Evolutionary conservation across 2,329 filamentous ascomycete genomes (phyloP), one percentile per base, ranked within the genome.

Genomic region (Chaetoscypha palmicola): DNA sequence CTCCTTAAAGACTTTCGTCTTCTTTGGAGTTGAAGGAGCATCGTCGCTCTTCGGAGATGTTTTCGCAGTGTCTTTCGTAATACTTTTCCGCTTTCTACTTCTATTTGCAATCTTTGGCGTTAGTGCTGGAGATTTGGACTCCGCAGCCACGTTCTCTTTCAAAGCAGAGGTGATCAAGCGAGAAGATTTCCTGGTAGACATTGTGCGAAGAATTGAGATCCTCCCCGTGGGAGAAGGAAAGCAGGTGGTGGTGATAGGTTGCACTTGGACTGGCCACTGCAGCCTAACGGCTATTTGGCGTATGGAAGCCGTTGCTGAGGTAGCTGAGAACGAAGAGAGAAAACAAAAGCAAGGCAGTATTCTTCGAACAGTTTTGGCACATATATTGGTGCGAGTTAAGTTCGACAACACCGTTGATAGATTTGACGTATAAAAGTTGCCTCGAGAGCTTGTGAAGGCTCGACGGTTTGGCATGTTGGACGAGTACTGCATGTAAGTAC

Each of bases 161-260:
- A 45, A 20, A 17, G 47, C 49, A 2, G 47, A 20, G 19, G 48
- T 47, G 43, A 53, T 58, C 14, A 61, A 38, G 21, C 59, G 56
- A 38, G 52, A 46, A 32, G 59, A 60, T 37, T 54, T 45, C 48
- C 58, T 56, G 16, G 53, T 46, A 44, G 54, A 53, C 59, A 62
- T 60, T 11, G 22, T 46, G 43, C n/a, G 30, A 30, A 26, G 20
- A 5, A 26, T 11, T 12, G 17, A n/a, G 17, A 37, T 4, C 17
- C 17, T 16, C 12, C 23, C 17, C 3, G 26, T n/a, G 12, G 20
- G 2, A 9, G 20, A 20, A 14, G 14, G 23, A 31, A 16, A 11
- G 17, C 20, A 41, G 17, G 38, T 33, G 36, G 47, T 37, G n/a
- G 12, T 23, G 36, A 38, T 11, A 24, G 36, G 41, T 7, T 7